These are phyloP conservation scores for Leccinum fallax DNA, from an alignment of 1,284 basidiomycete genomes.

Conservation along the genomic window DNA sequence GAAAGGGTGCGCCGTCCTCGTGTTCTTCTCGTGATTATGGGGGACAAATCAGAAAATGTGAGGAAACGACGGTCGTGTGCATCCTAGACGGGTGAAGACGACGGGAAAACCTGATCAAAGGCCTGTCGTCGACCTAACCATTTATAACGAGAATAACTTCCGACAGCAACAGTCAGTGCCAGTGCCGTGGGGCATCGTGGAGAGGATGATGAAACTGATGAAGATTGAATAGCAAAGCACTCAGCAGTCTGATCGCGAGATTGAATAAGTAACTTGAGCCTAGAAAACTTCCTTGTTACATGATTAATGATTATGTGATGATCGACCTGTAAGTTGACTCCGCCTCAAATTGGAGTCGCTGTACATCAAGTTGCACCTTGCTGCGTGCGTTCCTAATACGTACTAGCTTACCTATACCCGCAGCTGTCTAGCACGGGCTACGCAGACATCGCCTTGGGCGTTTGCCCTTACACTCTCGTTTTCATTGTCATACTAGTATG, in stretches of 20 bases:
- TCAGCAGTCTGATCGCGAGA: neutral
- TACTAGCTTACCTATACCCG: too few species aligned
- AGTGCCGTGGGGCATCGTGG: neutral
- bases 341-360: too few species aligned
- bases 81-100: neutral
- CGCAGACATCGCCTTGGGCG: neutral
- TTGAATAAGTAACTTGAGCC: too few species aligned
- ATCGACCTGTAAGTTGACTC: too few species aligned
- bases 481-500: neutral
- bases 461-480: neutral
- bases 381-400: too few species aligned
- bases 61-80: neutral
- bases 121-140: neutral
- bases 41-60: neutral
- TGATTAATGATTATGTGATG: too few species aligned
- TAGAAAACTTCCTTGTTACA: too few species aligned
- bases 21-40: too few species aligned
- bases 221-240: neutral
- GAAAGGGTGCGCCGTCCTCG: too few species aligned
- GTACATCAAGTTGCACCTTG: too few species aligned
- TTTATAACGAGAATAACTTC: neutral
- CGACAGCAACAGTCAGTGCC: neutral
- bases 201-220: neutral
- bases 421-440: neutral
- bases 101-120: neutral